Conservation (phyloP, 2,329 filamentous ascomycete genomes). For the Cadophora malorum region DNA sequence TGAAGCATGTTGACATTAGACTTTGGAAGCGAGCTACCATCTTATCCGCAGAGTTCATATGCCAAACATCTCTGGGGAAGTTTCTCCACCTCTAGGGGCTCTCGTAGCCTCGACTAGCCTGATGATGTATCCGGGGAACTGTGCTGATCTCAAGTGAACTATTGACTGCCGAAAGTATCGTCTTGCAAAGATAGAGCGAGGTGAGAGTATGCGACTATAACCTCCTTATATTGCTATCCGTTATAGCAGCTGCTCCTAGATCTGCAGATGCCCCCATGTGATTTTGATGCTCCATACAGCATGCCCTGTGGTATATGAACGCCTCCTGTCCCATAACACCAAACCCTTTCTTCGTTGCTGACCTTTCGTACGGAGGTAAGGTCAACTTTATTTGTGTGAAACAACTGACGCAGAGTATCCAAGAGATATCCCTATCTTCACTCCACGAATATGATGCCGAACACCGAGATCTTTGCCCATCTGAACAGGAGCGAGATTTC, state of each 20-base stretch:
- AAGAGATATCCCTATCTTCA: neutral
- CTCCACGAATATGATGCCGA: neutral
- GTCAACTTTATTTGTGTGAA: neutral
- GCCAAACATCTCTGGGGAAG: constrained; percentile 4
- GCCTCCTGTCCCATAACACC: neutral
- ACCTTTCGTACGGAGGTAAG: neutral
- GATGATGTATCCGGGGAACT: neutral
- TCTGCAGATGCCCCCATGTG: neutral
- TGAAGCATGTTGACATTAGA: neutral
- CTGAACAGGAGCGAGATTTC: neutral
- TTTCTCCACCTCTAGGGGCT: constrained; percentile 6
- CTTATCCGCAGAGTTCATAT: neutral
- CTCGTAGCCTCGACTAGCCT: neutral
- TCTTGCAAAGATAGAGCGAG: neutral
- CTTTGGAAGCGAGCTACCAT: neutral
- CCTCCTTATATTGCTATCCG: neutral
- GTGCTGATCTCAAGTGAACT: neutral
- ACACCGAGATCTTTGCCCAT: neutral
- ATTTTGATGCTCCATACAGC: constrained; percentile 3
- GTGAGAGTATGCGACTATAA: neutral
- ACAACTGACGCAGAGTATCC: neutral
- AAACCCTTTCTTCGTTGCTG: neutral
- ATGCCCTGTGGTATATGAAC: constrained; percentile 9
- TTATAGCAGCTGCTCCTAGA: neutral
- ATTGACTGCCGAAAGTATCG: neutral